Evolutionary conservation across 495 filamentous ascomycete genomes (phyloP), one percentile per base, ranked within the genome.

Genomic region (Podospora conica): DNA sequence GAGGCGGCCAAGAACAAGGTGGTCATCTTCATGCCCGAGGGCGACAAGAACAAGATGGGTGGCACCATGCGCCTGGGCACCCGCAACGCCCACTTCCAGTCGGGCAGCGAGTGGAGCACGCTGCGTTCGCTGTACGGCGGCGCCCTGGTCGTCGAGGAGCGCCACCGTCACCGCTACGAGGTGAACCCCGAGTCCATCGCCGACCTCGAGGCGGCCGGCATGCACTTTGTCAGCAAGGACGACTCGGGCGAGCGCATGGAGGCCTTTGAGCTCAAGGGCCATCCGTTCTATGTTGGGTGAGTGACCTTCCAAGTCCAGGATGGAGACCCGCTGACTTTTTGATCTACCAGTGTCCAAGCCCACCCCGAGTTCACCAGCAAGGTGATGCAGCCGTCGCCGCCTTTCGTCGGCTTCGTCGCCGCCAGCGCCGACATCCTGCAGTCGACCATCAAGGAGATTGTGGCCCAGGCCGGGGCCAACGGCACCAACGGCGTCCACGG

Each of bases 1-100:
- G 78, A 80, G 0, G 64, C 78, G 3, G 80, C 85, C 6, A 73
- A 81, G 31, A 75, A 92, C 65, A 85, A 82, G 11, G 83, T 91
- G 15, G 84, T 98, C 68, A 86, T 97, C 67, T 91, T 88, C 78
- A 98, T 98, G 95, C 95, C 93, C 2, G 94, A 98, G 77, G 27
- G 33, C n/a, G 60, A 55, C 59, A 58, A 66, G 57, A 60, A 84
- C 88, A 80, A 89, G 83, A 83, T 96, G 73, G 95, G 95, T 40
- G 95, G 91, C 40, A 97, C 92, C 0, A 97, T 98, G 95, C 87
- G 95, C 40, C 86, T 98, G 7, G 94, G 93, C 40, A 82, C 87
- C 31, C 87, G 89, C 25, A 83, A 87, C 12, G 90, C 88, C 25
- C 70, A 88, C 67, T 96, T 93, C 85, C 88, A 97, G 77, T 72